Conservation (phyloP, 768 basidiomycete species). For the Suillus plorans region DNA sequence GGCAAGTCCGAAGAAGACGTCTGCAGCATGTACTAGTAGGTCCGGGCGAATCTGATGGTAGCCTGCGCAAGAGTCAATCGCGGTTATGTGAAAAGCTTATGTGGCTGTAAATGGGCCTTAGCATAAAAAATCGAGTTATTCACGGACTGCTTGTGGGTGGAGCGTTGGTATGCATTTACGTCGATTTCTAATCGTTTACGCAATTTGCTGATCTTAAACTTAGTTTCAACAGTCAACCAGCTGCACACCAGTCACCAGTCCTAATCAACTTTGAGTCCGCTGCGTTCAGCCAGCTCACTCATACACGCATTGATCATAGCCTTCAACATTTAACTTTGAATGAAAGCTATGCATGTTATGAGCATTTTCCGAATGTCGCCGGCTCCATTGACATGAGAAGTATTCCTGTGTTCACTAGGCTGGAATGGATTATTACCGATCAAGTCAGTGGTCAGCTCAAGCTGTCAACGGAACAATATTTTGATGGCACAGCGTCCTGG, state of each 20-base stretch:
- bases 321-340: neutral
- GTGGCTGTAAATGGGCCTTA: neutral
- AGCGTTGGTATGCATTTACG: too few species aligned
- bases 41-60: neutral
- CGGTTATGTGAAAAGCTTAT: neutral
- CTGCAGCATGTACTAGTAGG: neutral
- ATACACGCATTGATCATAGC: neutral
- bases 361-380: neutral
- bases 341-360: neutral
- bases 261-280: neutral
- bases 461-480: neutral
- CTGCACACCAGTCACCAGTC: neutral
- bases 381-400: neutral
- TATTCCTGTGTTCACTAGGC: neutral
- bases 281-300: neutral
- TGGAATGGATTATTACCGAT: neutral
- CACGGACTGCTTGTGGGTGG: neutral
- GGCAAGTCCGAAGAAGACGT: neutral
- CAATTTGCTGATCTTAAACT: too few species aligned
- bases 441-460: neutral
- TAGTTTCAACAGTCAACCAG: too few species aligned
- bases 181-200: too few species aligned
- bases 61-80: neutral
- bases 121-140: neutral
- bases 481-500: neutral